Conservation (phyloP, 495 filamentous ascomycete species). For the Trypethelium eluteriae region DNA sequence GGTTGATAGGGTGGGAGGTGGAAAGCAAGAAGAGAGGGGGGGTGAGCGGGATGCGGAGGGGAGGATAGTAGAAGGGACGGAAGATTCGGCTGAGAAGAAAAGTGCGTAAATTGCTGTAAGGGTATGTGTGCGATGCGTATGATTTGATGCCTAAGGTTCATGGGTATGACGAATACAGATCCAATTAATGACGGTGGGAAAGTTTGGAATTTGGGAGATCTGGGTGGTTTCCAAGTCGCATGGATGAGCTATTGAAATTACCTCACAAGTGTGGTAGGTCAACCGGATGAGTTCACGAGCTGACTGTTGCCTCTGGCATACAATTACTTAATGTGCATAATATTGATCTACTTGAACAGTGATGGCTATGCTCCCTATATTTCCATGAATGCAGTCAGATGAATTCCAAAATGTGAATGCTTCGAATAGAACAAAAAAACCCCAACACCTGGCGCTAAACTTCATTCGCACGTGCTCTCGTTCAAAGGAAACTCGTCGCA, state of each 20-base stretch:
- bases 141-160: too few species aligned
- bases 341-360: neutral
- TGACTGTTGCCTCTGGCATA: neutral
- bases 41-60: neutral
- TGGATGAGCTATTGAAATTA: too few species aligned
- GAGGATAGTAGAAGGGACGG: neutral
- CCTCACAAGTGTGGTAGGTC: too few species aligned
- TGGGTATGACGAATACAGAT: too few species aligned
- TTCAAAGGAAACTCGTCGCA: neutral
- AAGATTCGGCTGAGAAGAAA: neutral
- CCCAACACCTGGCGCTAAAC: conserved; percentile 10
- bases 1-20: conserved; percentile 34
- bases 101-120: too few species aligned
- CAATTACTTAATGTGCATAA: neutral
- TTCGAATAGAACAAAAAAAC: neutral
- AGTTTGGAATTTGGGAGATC: too few species aligned
- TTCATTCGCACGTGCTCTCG: neutral
- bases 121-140: too few species aligned
- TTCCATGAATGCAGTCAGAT: neutral
- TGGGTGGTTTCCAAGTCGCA: too few species aligned
- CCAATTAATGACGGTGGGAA: too few species aligned
- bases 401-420: neutral
- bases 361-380: conserved; percentile 2
- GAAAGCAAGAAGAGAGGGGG: neutral
- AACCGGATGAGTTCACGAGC: too few species aligned